phyloP scores from a whole-genome alignment of 306 rosid species.

The Cucurbita argyrosperma region DNA sequence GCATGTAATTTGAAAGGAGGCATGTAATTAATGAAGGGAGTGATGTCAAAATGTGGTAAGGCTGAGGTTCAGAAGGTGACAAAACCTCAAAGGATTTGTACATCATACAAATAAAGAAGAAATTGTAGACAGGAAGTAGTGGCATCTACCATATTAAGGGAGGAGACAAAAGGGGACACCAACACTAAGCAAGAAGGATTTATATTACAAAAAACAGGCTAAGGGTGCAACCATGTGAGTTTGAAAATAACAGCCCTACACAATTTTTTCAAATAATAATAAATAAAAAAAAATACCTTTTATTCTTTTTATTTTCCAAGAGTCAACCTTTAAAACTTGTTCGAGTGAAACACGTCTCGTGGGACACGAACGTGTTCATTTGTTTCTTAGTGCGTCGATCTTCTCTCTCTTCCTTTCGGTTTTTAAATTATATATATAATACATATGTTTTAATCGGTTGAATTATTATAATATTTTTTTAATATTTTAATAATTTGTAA shows the following conservation, averaged over 20 bases:
- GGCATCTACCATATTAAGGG: not conserved
- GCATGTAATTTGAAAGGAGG: not conserved
- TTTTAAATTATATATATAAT: not conserved
- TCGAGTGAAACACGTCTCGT: slow-evolving; percentile 20
- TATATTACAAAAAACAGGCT: not conserved
- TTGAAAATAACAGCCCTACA: not conserved
- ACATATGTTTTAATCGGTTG: no score
- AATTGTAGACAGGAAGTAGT: not conserved
- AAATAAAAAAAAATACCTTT: no score
- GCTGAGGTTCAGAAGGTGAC: slow-evolving; percentile 45
- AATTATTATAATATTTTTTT: no score
- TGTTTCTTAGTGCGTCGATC: slow-evolving; percentile 14
- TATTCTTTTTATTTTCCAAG: no score
- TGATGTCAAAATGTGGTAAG: slow-evolving; percentile 57
- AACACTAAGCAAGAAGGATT: not conserved
- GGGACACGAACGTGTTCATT: slow-evolving; percentile 10
- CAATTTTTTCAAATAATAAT: no score
- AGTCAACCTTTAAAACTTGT: slow-evolving; percentile 19
- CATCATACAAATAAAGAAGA: not conserved
- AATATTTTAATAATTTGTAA: no score
- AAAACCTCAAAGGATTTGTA: slow-evolving; percentile 9
- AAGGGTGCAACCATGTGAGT: not conserved
- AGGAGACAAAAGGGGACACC: not conserved
- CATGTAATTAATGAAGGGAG: not conserved
- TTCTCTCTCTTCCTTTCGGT: not conserved